Base-by-base conservation (phyloP, 306 rosid genomes). In the Acacia acuminata region DNA sequence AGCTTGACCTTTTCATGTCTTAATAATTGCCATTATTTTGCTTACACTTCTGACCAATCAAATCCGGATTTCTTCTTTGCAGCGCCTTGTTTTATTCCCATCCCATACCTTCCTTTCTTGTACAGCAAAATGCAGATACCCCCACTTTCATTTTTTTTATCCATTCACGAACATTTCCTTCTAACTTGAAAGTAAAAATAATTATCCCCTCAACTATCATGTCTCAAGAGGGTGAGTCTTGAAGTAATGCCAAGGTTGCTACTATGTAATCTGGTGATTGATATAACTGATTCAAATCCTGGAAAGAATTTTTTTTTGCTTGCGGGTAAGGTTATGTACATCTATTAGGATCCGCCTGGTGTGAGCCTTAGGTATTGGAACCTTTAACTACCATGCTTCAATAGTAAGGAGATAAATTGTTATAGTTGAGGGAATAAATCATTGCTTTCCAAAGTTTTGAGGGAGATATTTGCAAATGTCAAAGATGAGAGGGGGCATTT, bases 41-140 rank as follows among this genome's bases (percentile, higher is more conserved):
- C 64, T 84, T 86, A 80, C 76, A 85, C 71, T 84, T 83, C 32
- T 79, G 34, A 71, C 75, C 78, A 87, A 65, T 85, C 82, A 85
- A 53, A 81, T 38, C 64, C 77, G 79, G 24, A 70, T 51, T 84
- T 22, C 51, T 40, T 73, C 72, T 48, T 67, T 69, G 76, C 43
- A 58, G 38, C 73, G 13, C 48, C 63, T 69, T 82, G 42, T 76
- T 64, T 20, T 56, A 58, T 79, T 44, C 38, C 70, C 77, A 85
- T 65, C 72, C 78, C 79, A 56, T 44, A 50, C 32, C 58, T 42
- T 87, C 72, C 45, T 65, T 30, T 34, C 71, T 30, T 30, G 43
- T 34, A 16, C 45, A 17, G 45, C 22, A 66, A 66, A 66, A 66
- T 66, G 44, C 24, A 34, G 45, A 34, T 66, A 34, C 71, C 71